Percentiles rank a stretch among this genome's conserved stretches.
These are phyloP conservation scores for Mentha longifolia DNA, from an alignment of 257 asterid species.

Conservation along the genomic window DNA sequence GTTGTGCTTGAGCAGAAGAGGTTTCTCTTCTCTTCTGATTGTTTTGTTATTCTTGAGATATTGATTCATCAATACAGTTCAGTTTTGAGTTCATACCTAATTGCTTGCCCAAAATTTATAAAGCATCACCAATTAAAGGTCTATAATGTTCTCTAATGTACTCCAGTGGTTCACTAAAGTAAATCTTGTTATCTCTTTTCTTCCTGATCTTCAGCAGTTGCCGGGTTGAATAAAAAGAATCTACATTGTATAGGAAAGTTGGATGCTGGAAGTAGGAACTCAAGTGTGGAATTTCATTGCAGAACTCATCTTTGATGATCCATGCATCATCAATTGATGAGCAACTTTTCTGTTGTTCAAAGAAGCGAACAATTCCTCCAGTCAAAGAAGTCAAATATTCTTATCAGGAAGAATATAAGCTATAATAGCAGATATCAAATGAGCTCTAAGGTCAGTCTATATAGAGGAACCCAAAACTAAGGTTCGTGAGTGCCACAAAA, in stretches of 20 bases:
- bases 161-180: background rate
- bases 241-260: background rate
- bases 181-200: background rate
- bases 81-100: background rate
- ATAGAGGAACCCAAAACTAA: too few relatives aligned
- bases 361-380: background rate
- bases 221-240: background rate
- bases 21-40: too few relatives aligned
- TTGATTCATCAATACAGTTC: too few relatives aligned
- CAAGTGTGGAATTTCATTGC: background rate
- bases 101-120: background rate
- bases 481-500: background rate
- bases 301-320: background rate
- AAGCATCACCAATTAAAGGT: background rate
- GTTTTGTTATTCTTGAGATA: too few relatives aligned
- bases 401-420: background rate
- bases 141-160: background rate
- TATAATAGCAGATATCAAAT: background rate
- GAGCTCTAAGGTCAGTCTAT: too few relatives aligned
- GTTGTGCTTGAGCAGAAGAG: too few relatives aligned
- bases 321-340: background rate
- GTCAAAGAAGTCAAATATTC: background rate
- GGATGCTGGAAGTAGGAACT: background rate
- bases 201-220: background rate
- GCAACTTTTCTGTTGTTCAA: background rate